These are phyloP conservation scores for Aspergillus sp. DNA, from an alignment of 2,329 filamentous ascomycete species.

Conservation along the genomic window DNA sequence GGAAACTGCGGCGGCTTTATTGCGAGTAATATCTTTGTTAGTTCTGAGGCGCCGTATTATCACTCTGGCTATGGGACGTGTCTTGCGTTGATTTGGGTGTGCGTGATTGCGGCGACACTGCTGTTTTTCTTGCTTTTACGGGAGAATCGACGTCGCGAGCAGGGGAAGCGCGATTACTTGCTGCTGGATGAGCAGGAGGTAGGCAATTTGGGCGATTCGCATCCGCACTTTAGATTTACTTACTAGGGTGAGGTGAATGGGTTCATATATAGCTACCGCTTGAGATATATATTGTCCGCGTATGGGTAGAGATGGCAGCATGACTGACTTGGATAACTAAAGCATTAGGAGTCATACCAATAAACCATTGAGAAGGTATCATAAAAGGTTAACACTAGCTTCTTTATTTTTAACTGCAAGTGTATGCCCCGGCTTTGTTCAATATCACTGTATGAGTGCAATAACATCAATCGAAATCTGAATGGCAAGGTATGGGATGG, in stretches of 20 bases:
- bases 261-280: too few relatives aligned
- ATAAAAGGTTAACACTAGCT: too few relatives aligned
- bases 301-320: too few relatives aligned
- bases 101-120: slow-evolving; percentile 2
- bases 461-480: too few relatives aligned
- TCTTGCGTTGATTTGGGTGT: slow-evolving; percentile 27
- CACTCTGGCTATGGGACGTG: slow-evolving; percentile 39
- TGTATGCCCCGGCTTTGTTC: too few relatives aligned
- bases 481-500: neutral
- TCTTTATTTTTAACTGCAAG: too few relatives aligned
- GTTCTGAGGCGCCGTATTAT: slow-evolving; percentile 38
- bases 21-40: slow-evolving; percentile 44
- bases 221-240: slow-evolving; percentile 14
- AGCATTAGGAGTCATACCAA: too few relatives aligned
- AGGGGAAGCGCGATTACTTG: slow-evolving; percentile 6
- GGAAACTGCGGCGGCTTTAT: slow-evolving; percentile 49
- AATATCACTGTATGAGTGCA: too few relatives aligned
- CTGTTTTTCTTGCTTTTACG: slow-evolving; percentile 8
- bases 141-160: slow-evolving; percentile 11
- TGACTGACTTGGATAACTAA: too few relatives aligned
- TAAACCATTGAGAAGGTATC: too few relatives aligned
- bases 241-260: too few relatives aligned
- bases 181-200: neutral
- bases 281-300: too few relatives aligned
- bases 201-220: slow-evolving; percentile 14